Evolutionary conservation across 2,329 filamentous ascomycete genomes (phyloP).

Genomic region (Alternaria longipes): DNA sequence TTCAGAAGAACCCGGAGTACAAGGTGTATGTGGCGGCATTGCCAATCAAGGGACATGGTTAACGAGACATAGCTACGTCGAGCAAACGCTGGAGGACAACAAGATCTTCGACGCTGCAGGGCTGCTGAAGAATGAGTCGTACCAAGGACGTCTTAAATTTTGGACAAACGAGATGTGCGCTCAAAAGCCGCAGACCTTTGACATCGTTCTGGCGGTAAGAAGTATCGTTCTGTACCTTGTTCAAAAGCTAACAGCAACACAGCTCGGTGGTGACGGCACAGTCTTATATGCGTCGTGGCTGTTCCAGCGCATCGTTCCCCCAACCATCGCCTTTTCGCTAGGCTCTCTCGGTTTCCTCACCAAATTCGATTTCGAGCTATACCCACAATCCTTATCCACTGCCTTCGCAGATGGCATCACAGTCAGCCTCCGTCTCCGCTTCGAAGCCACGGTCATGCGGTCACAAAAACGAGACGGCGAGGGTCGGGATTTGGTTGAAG

Average conservation of each 20-base stretch:
- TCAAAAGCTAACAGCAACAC: constrained; percentile 11
- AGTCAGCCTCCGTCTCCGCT: constrained; percentile 85
- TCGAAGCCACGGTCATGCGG: constrained; percentile 94
- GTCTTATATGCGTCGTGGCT: constrained; percentile 96
- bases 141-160: constrained; percentile 71
- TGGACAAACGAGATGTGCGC: constrained; percentile 85
- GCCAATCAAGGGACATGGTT: not conserved
- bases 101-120: constrained; percentile 77
- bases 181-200: constrained; percentile 83
- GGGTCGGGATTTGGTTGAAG: constrained; percentile 72
- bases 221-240: not conserved
- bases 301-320: constrained; percentile 94
- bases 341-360: constrained; percentile 95
- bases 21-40: constrained; percentile 67
- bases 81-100: constrained; percentile 76
- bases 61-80: constrained; percentile 65
- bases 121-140: constrained; percentile 69
- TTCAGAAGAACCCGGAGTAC: constrained; percentile 76
- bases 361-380: constrained; percentile 90
- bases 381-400: constrained; percentile 71
- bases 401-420: constrained; percentile 86
- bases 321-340: constrained; percentile 88
- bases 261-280: constrained; percentile 92
- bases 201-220: constrained; percentile 82
- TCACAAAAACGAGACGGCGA: constrained; percentile 62